Evolutionary conservation across 2,329 filamentous ascomycete genomes (phyloP).

Genomic region (Sporothrix protearum): DNA sequence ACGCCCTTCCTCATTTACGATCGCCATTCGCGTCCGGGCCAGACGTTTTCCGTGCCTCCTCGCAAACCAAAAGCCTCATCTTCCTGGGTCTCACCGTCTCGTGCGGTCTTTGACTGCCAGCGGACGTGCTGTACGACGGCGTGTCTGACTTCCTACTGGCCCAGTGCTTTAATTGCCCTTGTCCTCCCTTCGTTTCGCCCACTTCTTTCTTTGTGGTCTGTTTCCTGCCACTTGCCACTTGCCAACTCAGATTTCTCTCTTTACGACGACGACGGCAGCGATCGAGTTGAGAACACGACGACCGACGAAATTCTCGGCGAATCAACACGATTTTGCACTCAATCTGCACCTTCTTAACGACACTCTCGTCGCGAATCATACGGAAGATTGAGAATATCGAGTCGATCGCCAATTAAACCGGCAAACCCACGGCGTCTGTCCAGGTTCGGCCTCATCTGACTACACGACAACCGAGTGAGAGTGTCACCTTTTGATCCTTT

Average conservation of each 20-base stretch:
- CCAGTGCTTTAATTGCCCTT: constrained; percentile 9
- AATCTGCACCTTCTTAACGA: background rate
- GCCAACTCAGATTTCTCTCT: background rate
- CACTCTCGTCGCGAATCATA: background rate
- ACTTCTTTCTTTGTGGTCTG: background rate
- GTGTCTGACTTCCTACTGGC: background rate
- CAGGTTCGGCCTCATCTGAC: background rate
- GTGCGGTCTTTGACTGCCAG: background rate
- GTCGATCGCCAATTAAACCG: constrained; percentile 1
- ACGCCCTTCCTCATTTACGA: background rate
- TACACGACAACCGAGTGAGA: background rate
- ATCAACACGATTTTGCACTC: background rate
- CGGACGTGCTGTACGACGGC: background rate
- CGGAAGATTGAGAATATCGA: background rate
- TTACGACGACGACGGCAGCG: background rate
- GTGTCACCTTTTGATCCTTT: background rate
- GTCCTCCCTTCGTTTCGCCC: background rate
- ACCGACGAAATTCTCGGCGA: background rate
- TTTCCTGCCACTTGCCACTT: constrained; percentile 2
- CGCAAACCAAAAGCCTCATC: background rate
- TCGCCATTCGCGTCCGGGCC: constrained; percentile 17
- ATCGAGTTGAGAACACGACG: background rate
- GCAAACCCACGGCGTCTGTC: background rate
- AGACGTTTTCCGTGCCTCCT: constrained; percentile 15
- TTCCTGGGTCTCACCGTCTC: constrained; percentile 17